Conservation (phyloP, 495 filamentous ascomycete species). For the Penicillium alfredii region DNA sequence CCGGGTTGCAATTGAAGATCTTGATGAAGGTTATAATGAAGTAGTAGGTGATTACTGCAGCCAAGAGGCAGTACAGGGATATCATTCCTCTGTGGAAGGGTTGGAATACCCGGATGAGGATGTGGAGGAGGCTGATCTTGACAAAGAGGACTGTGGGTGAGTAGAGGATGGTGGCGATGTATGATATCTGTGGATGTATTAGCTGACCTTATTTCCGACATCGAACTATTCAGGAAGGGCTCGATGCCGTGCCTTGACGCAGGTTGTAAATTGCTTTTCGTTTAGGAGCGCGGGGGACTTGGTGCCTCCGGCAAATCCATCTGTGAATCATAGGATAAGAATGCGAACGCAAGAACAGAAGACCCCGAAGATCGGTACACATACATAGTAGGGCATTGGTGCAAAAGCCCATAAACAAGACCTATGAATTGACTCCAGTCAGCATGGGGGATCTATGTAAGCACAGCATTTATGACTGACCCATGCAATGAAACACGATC, state of each 20-base stretch:
- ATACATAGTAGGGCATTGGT: conserved; percentile 6
- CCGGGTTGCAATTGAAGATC: conserved; percentile 24
- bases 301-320: conserved; percentile 1
- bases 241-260: neutral
- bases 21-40: conserved; percentile 23
- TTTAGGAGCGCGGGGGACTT: neutral
- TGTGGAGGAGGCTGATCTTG: conserved; percentile 25
- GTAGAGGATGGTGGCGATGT: conserved; percentile 21
- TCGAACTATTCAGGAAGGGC: neutral
- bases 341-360: neutral
- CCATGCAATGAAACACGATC: neutral
- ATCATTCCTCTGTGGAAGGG: conserved; percentile 16
- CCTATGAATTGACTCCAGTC: neutral
- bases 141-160: conserved; percentile 28
- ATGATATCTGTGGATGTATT: conserved; percentile 8
- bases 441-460: neutral
- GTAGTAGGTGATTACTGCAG: conserved; percentile 23
- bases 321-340: neutral
- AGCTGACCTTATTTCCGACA: neutral
- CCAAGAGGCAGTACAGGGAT: conserved; percentile 23
- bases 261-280: neutral
- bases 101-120: conserved; percentile 27
- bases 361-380: neutral
- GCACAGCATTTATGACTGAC: neutral
- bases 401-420: conserved; percentile 9